These are phyloP conservation scores for Ceratocystis alfenasii DNA, from an alignment of 2,329 filamentous ascomycete genomes.

Conservation along the genomic window DNA sequence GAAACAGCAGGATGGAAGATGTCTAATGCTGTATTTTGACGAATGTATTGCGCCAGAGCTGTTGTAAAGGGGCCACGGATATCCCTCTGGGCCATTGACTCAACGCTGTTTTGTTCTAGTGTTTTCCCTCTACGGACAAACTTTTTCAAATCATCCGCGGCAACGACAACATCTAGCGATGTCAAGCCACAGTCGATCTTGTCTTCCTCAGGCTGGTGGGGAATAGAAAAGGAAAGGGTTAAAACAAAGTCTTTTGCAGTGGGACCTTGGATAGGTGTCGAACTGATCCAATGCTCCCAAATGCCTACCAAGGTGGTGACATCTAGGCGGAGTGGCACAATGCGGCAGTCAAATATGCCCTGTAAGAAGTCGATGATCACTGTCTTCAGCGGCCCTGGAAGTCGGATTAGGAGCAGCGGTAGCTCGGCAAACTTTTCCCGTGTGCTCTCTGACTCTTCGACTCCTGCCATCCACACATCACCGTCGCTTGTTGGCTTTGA, in stretches of 20 bases:
- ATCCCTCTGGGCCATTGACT: conserved; percentile 17
- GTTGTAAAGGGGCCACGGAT: conserved; percentile 37
- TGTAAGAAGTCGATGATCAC: conserved; percentile 41
- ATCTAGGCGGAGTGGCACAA: conserved; percentile 39
- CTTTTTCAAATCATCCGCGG: conserved; percentile 36
- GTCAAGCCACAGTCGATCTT: conserved; percentile 30
- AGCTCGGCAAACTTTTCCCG: conserved; percentile 34
- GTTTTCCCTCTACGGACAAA: conserved; percentile 36
- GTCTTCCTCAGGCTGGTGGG: conserved; percentile 28
- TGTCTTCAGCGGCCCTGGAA: conserved; percentile 42
- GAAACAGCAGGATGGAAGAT: conserved; percentile 44
- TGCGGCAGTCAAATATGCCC: conserved; percentile 44
- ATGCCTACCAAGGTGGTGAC: conserved; percentile 39
- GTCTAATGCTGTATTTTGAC: conserved; percentile 43
- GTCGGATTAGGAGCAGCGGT: conserved; percentile 43
- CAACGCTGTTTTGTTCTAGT: conserved; percentile 18
- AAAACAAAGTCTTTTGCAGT: conserved; percentile 38
- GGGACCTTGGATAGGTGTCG: conserved; percentile 28
- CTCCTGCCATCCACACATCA: conserved; percentile 3
- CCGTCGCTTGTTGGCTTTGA: not conserved
- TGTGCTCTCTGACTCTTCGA: not conserved
- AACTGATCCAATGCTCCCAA: conserved; percentile 41
- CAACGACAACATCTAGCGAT: conserved; percentile 42
- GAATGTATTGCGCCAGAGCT: conserved; percentile 39
- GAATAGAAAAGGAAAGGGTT: conserved; percentile 40